A percentile compares a stretch with the other conserved stretches of the same genome.
These are phyloP conservation scores for Pichia sp. DNA, from an alignment of 1,139 yeast genomes.

Conservation along the genomic window DNA sequence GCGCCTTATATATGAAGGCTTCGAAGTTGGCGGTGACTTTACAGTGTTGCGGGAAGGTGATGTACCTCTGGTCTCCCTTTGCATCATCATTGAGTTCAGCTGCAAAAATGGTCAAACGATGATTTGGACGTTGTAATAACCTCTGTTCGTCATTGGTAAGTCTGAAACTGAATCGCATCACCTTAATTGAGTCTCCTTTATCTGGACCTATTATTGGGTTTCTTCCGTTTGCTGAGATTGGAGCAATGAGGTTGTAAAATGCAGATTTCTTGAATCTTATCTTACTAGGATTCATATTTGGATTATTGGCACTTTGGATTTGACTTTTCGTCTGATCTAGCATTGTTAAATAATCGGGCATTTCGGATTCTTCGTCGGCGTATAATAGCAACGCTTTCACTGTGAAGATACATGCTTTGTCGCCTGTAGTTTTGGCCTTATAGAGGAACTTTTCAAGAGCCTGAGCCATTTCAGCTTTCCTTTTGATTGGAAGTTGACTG, in stretches of 20 bases:
- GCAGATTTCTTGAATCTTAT: constrained; percentile 12
- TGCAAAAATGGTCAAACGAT: constrained; percentile 45
- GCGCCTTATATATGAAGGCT: no score
- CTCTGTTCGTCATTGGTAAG: constrained; percentile 41
- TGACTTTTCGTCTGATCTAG: background rate
- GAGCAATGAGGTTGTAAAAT: constrained; percentile 11
- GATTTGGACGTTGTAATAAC: constrained; percentile 32
- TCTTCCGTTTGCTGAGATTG: constrained; percentile 25
- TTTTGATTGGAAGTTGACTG: background rate
- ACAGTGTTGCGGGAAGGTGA: constrained; percentile 59
- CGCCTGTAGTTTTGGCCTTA: constrained; percentile 6
- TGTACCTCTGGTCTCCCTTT: constrained; percentile 39
- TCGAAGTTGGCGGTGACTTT: constrained; percentile 53
- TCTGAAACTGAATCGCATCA: constrained; percentile 36
- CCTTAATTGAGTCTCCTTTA: constrained; percentile 38
- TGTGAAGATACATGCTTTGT: constrained; percentile 20
- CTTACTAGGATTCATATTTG: constrained; percentile 38
- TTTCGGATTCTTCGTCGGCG: constrained; percentile 1
- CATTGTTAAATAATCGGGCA: constrained; percentile 3
- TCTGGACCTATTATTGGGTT: background rate
- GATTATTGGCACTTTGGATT: constrained; percentile 11
- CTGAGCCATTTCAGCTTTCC: constrained; percentile 11
- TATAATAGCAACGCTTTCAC: constrained; percentile 5
- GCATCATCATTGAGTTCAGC: constrained; percentile 38
- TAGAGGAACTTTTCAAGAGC: constrained; percentile 6